phyloP scores from a whole-genome alignment of 1,284 basidiomycete species.

The Marasmius oreades region DNA sequence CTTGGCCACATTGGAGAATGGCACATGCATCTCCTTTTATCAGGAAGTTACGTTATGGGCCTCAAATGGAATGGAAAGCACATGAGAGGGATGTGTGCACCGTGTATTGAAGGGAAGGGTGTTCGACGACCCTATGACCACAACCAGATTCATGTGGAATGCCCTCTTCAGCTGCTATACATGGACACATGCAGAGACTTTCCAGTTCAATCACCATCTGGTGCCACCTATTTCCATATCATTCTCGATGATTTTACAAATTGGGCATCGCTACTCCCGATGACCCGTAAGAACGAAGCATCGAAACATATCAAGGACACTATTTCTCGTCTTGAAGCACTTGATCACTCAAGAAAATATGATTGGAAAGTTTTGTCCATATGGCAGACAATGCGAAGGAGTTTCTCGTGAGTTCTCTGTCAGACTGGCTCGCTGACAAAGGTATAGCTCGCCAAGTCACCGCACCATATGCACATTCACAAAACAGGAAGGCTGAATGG shows the following conservation, averaged over 20 bases:
- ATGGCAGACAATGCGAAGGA: background rate
- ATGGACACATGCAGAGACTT: constrained; percentile 22
- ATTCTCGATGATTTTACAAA: constrained; percentile 23
- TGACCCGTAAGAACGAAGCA: background rate
- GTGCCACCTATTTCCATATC: constrained; percentile 14
- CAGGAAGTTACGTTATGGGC: background rate
- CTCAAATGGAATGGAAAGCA: background rate
- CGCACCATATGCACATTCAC: constrained; percentile 24
- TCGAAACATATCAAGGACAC: background rate
- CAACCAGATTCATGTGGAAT: constrained; percentile 13
- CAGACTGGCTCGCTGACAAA: background rate
- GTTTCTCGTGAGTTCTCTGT: background rate
- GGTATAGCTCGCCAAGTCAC: constrained; percentile 21
- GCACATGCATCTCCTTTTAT: background rate
- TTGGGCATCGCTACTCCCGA: constrained; percentile 4
- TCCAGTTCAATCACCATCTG: constrained; percentile 12
- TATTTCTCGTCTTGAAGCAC: background rate
- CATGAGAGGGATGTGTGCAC: background rate
- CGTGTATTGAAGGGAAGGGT: background rate
- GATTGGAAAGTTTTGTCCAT: background rate
- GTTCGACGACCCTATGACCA: background rate
- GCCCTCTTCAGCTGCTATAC: constrained; percentile 21
- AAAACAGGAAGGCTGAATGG: constrained; percentile 31
- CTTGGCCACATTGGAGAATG: background rate
- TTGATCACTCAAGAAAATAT: background rate